Conservation (phyloP, 148 eudicot genomes). For the Drosera capensis region DNA sequence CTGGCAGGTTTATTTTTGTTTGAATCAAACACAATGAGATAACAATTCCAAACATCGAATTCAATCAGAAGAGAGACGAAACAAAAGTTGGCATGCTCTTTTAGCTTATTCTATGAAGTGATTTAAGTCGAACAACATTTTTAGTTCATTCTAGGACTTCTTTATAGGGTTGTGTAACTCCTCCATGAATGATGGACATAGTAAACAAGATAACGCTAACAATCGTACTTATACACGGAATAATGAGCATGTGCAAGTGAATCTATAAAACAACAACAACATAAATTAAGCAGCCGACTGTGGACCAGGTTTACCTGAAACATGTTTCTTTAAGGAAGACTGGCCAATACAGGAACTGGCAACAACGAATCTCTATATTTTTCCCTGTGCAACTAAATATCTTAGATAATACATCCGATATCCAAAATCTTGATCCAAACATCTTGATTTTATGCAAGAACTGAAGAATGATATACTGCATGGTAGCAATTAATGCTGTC, state of each 20-base stretch:
- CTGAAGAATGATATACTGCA: constrained; percentile 47
- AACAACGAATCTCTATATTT: constrained; percentile 50
- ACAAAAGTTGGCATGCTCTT: too few relatives aligned
- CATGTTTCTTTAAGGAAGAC: constrained; percentile 41
- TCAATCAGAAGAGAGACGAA: too few relatives aligned
- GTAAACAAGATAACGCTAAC: too few relatives aligned
- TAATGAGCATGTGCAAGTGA: background rate
- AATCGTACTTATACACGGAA: background rate
- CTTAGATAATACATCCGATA: constrained; percentile 15
- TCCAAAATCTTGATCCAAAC: constrained; percentile 24
- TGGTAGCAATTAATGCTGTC: constrained; percentile 57
- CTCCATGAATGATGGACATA: too few relatives aligned
- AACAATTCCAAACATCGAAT: too few relatives aligned
- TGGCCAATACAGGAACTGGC: constrained; percentile 82
- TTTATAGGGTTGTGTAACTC: too few relatives aligned
- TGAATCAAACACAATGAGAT: too few relatives aligned
- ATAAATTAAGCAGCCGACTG: background rate
- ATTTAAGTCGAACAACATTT: too few relatives aligned
- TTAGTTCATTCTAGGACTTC: too few relatives aligned
- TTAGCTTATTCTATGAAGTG: too few relatives aligned
- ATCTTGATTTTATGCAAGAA: constrained; percentile 23
- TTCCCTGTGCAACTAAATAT: constrained; percentile 43
- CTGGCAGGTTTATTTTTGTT: too few relatives aligned
- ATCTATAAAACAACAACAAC: background rate
- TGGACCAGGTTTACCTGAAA: constrained; percentile 37